Conservation (phyloP, 169 alveolate genomes). For the Gregarina niphandrodes region DNA sequence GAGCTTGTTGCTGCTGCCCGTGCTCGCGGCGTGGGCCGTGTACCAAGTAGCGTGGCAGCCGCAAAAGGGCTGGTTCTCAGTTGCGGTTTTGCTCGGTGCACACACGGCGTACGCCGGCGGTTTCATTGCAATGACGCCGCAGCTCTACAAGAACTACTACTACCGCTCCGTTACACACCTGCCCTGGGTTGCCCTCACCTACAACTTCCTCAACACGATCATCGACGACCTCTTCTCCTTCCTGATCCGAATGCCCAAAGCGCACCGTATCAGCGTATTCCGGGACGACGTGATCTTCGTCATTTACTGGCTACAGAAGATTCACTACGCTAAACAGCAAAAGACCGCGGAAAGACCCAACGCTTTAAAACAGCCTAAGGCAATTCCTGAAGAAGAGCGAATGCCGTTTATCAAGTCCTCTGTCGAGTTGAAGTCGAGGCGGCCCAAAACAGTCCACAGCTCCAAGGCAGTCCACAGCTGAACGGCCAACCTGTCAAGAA, state of each 20-base stretch:
- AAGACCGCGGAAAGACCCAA: conserved; percentile 5
- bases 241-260: conserved; percentile 63
- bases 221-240: conserved; percentile 75
- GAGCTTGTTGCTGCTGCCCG: too few species aligned
- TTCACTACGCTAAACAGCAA: conserved; percentile 21
- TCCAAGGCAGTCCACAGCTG: too few species aligned
- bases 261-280: conserved; percentile 68
- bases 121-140: conserved; percentile 37
- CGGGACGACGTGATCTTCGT: conserved; percentile 76
- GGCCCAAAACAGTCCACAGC: too few species aligned
- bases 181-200: conserved; percentile 86
- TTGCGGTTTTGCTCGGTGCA: too few species aligned
- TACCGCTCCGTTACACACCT: conserved; percentile 91
- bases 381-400: conserved; percentile 1
- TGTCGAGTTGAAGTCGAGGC: too few species aligned
- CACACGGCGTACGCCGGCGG: conserved; percentile 9
- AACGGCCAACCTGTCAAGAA: too few species aligned
- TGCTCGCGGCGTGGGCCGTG: too few species aligned
- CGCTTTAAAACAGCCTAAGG: neutral
- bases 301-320: conserved; percentile 67
- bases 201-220: conserved; percentile 60
- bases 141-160: conserved; percentile 87
- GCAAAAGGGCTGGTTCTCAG: too few species aligned
- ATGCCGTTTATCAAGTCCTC: too few species aligned
- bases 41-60: too few species aligned